Evolutionary conservation across 176 grass and related monocot species (phyloP), one percentile per base, ranked within the genome.

Genomic region (Ampelocalamus luodianensis): DNA sequence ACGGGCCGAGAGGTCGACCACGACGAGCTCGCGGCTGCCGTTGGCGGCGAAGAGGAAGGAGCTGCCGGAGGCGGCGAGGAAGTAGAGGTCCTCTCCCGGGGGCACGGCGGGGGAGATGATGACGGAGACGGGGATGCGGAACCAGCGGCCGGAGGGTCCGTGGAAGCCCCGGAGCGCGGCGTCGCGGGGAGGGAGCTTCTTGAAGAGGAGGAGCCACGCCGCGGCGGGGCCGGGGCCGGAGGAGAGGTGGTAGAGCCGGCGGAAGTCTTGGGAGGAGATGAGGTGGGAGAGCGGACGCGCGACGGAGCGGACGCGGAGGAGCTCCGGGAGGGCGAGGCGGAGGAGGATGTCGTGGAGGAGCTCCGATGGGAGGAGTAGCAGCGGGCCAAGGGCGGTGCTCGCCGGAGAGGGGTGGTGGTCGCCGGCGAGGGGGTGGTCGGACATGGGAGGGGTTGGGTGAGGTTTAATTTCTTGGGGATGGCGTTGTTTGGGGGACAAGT

Each of bases 1-100:
- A 13, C 88, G 91, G 5, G 91, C 82, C 5, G 93, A 87, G 37
- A 98, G 83, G 81, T 98, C 88, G 53, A 92, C 86, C 5, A 89
- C 90, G 1, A 98, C 86, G 42, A 98, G 93, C 78, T 95, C 96
- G 14, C 90, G 93, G 27, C 89, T 86, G n/a, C 90, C 88, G 77
- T 98, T 98, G 59, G 96, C 94, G 10, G 91, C 93, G 84, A 98
- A 98, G 4, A 98, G 91, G 81, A 98, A 98, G 65, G 92, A 89
- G 69, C 81, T 89, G 0, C 89, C 96, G 0, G 96, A 98, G 18
- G 96, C 93, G 32, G 93, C 93, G 2, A 98, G 91, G 78, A 98
- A 96, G 83, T 92, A 98, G 27, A 93, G 93, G 82, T 98, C 96
- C 65, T 98, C 96, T 3, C 91, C 91, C 0, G 93, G 96, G 0